Conservation (phyloP, 2,329 filamentous ascomycete genomes). For the Fusarium caatingaense region DNA sequence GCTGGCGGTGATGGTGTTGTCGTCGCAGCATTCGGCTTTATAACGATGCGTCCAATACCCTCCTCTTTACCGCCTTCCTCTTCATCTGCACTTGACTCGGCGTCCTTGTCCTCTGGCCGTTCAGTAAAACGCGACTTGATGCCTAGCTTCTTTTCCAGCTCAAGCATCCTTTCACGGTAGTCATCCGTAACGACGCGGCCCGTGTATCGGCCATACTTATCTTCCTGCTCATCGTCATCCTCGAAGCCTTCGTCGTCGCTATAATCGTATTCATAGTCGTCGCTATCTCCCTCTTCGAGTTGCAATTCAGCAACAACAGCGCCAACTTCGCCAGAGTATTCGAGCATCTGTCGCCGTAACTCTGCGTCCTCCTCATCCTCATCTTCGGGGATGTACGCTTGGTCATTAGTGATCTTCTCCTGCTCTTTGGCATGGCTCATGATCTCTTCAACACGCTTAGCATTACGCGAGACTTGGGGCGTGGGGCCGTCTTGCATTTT, state of each 20-base stretch:
- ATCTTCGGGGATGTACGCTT: constrained; percentile 72
- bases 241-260: constrained; percentile 65
- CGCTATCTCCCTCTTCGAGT: constrained; percentile 74
- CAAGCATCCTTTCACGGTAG: constrained; percentile 85
- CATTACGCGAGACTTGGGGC: constrained; percentile 54
- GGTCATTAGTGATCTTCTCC: constrained; percentile 58
- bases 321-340: constrained; percentile 91
- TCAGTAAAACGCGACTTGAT: constrained; percentile 65
- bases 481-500: constrained; percentile 57
- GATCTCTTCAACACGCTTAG: constrained; percentile 64
- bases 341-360: constrained; percentile 87
- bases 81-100: constrained; percentile 51
- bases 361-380: constrained; percentile 85
- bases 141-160: constrained; percentile 81
- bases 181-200: constrained; percentile 75
- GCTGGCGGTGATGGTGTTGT: constrained; percentile 25
- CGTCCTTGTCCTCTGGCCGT: constrained; percentile 56
- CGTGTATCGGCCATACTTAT: constrained; percentile 78
- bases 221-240: constrained; percentile 63
- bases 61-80: constrained; percentile 47
- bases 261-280: constrained; percentile 57
- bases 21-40: constrained; percentile 51
- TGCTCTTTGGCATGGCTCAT: constrained; percentile 68
- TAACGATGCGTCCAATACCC: constrained; percentile 67
- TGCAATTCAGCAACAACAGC: constrained; percentile 93